Conservation (phyloP, 768 basidiomycete species). For the Fistulinella prunicolor region DNA sequence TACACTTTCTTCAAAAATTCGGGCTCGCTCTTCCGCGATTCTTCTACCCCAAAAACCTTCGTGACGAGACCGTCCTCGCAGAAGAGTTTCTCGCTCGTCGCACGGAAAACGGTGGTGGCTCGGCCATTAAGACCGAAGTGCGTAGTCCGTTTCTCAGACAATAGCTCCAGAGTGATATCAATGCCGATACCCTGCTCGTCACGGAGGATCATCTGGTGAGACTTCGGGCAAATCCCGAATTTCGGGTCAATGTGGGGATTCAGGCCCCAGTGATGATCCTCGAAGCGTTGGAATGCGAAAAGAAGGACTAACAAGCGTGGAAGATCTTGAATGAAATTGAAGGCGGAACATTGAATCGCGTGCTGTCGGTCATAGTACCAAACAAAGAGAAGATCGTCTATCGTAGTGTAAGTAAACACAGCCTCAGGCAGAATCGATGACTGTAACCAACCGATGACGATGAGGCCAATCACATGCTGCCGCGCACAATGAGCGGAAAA, state of each 20-base stretch:
- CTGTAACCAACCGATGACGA: not conserved
- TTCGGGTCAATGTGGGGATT: not conserved
- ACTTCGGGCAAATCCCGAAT: not conserved
- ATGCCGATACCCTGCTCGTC: not conserved
- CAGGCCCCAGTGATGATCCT: constrained; percentile 8
- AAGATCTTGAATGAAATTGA: constrained; percentile 15
- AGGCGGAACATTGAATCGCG: constrained; percentile 2
- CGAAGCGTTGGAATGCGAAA: constrained; percentile 9
- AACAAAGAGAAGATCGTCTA: constrained; percentile 1
- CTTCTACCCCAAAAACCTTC: not conserved
- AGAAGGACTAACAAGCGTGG: constrained; percentile 6
- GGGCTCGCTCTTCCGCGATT: constrained; percentile 1
- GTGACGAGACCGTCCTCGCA: not conserved
- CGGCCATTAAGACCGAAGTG: constrained; percentile 6
- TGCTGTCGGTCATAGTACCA: not conserved
- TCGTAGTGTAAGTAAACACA: not conserved
- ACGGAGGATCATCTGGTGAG: not conserved
- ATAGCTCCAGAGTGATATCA: not conserved
- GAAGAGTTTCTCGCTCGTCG: not conserved
- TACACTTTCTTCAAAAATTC: constrained; percentile 2
- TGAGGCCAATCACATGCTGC: not conserved
- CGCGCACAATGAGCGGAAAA: not conserved
- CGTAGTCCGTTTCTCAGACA: not conserved
- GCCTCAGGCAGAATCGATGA: not conserved
- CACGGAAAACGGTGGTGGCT: constrained; percentile 8